Evolutionary conservation across 768 basidiomycete species (phyloP), one percentile per base, ranked within the genome.

Genomic region (Lentinula detonsa): DNA sequence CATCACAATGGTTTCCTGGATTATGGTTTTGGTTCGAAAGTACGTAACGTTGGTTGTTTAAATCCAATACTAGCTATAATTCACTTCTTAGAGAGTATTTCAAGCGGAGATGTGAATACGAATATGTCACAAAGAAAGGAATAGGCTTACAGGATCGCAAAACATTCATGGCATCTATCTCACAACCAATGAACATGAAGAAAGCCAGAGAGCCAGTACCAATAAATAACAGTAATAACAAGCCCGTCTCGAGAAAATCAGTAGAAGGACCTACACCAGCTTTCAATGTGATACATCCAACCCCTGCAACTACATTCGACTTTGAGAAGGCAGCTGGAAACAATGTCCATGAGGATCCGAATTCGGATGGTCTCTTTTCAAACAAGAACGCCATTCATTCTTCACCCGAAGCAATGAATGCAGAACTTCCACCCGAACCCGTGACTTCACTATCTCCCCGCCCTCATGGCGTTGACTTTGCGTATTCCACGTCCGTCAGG

Each of bases 21-120:
- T 85, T 43, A 85, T 87, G 79, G 85, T 88, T 34, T 73, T 86
- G 50, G 79, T 85, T n/a, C 75, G 87, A 58, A 81, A 83, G 81
- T 83, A 61, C 56, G 73, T 65, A 57, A 4, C 16, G 5, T 46
- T 48, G 8, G 2, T 50, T 13, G 8, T 39, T 11, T 28, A 5
- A 4, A 9, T 40, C 10, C 1, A 15, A 16, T 7, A 34, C 11
- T 43, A 18, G 18, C 8, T 18, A 15, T 13, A 31, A 33, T 23
- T 33, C n/a, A 16, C 5, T 1, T n/a, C 39, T 31, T 33, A 81
- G 80, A 62, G 71, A 73, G 45, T 81, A 78, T 63, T 80, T 82
- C 65, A 60, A 59, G 16, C 73, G 69, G 46, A 77, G 72, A 57
- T 65, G 64, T 21, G 70, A 76, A 55, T 80, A 76, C 63, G 70